A percentile compares a stretch with the other conserved stretches of the same genome.
Evolutionary conservation across 2,329 filamentous ascomycete genomes (phyloP).

Genomic region (Fusarium xylarioides): DNA sequence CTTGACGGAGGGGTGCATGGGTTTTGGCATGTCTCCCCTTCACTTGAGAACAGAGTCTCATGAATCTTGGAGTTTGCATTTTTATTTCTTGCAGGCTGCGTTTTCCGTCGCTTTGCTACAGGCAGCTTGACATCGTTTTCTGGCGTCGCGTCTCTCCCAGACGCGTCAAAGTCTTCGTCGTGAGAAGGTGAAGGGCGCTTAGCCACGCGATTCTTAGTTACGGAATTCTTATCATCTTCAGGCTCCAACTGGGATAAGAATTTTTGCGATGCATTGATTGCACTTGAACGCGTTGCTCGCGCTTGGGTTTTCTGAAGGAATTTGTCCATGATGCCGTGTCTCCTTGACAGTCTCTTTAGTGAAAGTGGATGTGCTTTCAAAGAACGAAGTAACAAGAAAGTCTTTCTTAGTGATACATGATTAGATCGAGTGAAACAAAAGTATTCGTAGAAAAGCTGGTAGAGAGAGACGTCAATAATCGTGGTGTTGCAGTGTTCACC

Average conservation of each 20-base stretch:
- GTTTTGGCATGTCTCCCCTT: not conserved
- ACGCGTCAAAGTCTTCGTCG: constrained; percentile 37
- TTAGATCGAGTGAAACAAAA: not conserved
- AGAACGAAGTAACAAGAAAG: not conserved
- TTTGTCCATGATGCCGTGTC: not conserved
- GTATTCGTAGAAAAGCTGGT: not conserved
- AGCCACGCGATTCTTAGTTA: not conserved
- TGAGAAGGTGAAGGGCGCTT: constrained; percentile 26
- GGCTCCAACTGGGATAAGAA: constrained; percentile 30
- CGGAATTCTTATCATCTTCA: constrained; percentile 9
- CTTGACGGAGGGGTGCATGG: constrained; percentile 35
- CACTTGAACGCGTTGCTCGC: constrained; percentile 35
- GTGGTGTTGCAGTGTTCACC: not conserved
- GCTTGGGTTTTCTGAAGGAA: constrained; percentile 13
- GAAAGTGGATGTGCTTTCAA: not conserved
- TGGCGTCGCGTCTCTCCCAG: constrained; percentile 32
- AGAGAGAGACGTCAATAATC: not conserved
- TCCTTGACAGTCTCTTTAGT: not conserved
- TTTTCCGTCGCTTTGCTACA: constrained; percentile 35
- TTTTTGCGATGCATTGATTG: constrained; percentile 30
- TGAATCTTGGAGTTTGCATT: constrained; percentile 19
- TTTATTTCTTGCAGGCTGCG: constrained; percentile 26
- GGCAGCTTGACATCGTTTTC: constrained; percentile 29
- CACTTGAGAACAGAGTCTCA: constrained; percentile 25
- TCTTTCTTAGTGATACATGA: not conserved